Percentiles rank a stretch among this genome's conserved stretches.
Evolutionary conservation across 129 eudicot species (phyloP).

Genomic region (Dittrichia graveolens): DNA sequence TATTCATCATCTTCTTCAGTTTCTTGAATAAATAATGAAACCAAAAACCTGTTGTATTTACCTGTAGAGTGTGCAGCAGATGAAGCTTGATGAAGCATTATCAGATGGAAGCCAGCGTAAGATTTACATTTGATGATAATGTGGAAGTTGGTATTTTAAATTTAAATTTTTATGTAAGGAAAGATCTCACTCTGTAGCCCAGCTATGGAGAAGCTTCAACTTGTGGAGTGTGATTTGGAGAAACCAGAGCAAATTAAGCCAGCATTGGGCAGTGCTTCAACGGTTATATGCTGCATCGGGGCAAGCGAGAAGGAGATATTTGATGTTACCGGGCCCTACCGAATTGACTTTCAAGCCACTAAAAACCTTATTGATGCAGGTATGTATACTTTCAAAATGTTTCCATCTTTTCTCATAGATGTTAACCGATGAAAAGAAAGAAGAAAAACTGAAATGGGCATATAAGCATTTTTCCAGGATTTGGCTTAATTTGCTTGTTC

Average conservation of each 20-base stretch:
- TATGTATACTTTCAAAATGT: conserved; percentile 28
- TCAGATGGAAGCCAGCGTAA: conserved; percentile 69
- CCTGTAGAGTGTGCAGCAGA: conserved; percentile 72
- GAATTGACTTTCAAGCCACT: conserved; percentile 91
- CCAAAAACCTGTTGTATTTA: not conserved
- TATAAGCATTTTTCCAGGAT: conserved; percentile 6
- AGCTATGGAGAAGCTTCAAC: conserved; percentile 93
- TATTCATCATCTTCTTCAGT: conserved; percentile 1
- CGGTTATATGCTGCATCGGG: conserved; percentile 92
- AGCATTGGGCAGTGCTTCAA: conserved; percentile 73
- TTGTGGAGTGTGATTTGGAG: conserved; percentile 96
- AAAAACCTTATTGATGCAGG: conserved; percentile 96
- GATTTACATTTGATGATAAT: conserved; percentile 31
- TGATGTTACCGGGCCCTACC: conserved; percentile 91
- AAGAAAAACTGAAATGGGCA: not conserved
- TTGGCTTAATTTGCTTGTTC: conserved; percentile 16
- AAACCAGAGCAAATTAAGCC: conserved; percentile 59
- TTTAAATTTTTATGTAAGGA: conserved; percentile 1
- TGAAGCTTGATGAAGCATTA: conserved; percentile 59
- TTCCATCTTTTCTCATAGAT: not conserved
- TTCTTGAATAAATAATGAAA: conserved; percentile 16
- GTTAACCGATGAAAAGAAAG: not conserved
- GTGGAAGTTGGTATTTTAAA: conserved; percentile 1
- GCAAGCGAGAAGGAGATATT: conserved; percentile 94
- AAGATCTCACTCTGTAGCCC: conserved; percentile 79